These are phyloP conservation scores for Isatis lusitanica DNA, from an alignment of 441 rosid genomes.

Conservation along the genomic window DNA sequence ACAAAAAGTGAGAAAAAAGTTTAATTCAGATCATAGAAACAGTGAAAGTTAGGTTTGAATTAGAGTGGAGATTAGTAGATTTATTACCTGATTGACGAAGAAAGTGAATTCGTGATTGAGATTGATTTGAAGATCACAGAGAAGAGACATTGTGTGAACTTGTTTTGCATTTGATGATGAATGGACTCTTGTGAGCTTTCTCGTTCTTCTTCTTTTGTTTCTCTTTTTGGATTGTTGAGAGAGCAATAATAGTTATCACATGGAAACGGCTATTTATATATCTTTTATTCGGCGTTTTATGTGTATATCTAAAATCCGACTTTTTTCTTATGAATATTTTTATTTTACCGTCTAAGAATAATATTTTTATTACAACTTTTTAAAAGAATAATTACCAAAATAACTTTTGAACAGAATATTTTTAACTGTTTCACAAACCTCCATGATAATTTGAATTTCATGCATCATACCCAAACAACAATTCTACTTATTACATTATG, in stretches of 20 bases:
- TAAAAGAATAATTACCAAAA: no score
- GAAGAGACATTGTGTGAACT: constrained; percentile 41
- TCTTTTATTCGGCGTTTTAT: not conserved
- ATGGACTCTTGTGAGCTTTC: constrained; percentile 23
- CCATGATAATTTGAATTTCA: no score
- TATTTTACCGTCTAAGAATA: no score
- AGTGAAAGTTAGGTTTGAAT: not conserved
- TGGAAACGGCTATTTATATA: constrained; percentile 35
- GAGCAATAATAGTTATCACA: constrained; percentile 35
- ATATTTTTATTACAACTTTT: no score
- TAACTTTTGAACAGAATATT: no score
- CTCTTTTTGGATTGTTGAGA: constrained; percentile 31
- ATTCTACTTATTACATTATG: no score
- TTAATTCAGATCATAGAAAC: constrained; percentile 2
- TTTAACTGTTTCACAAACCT: no score
- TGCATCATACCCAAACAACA: no score
- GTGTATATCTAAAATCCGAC: not conserved
- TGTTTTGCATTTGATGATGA: constrained; percentile 46
- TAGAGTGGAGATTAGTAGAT: not conserved
- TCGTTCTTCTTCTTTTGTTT: constrained; percentile 14
- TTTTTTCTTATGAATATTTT: not conserved
- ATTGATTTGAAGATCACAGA: constrained; percentile 54
- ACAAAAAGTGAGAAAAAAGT: constrained; percentile 4
- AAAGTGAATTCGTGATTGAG: constrained; percentile 49
- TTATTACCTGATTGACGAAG: constrained; percentile 59